These are phyloP conservation scores for Alisma plantagoaquatica DNA, from an alignment of 106 monocot genomes.

Conservation along the genomic window DNA sequence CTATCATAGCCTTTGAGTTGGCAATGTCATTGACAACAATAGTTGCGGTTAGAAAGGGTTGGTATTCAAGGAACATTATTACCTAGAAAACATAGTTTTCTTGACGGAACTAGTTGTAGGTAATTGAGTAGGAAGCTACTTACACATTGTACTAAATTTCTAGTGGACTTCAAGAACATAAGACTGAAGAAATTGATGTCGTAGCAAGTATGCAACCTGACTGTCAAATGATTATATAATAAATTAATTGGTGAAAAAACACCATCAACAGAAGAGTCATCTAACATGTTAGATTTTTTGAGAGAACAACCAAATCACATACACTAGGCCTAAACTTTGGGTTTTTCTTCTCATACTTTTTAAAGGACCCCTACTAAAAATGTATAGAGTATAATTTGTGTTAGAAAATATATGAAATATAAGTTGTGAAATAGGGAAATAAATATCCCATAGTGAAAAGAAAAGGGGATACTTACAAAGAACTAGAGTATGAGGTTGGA, in stretches of 20 bases:
- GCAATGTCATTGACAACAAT: too few relatives aligned
- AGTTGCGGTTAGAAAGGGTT: too few relatives aligned
- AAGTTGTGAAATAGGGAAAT: background rate
- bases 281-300: background rate
- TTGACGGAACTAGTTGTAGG: slow-evolving; percentile 22
- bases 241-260: background rate
- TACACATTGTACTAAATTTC: slow-evolving; percentile 42
- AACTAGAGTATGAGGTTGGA: slow-evolving; percentile 74
- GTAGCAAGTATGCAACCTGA: slow-evolving; percentile 88
- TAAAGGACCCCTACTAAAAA: slow-evolving; percentile 79
- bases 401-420: background rate
- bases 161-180: slow-evolving; percentile 74
- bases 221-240: background rate
- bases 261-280: background rate
- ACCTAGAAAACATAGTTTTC: slow-evolving; percentile 43
- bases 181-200: slow-evolving; percentile 85
- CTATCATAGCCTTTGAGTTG: too few relatives aligned
- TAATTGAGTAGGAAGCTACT: slow-evolving; percentile 33
- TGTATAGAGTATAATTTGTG: background rate
- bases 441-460: too few relatives aligned
- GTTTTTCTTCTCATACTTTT: slow-evolving; percentile 91
- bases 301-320: slow-evolving; percentile 17
- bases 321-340: slow-evolving; percentile 95
- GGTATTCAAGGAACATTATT: slow-evolving; percentile 34
- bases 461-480: slow-evolving; percentile 89